A percentile compares a stretch with the other conserved stretches of the same genome.
Evolutionary conservation across 2,329 filamentous ascomycete genomes (phyloP).

Genomic region (Alternaria sp.): DNA sequence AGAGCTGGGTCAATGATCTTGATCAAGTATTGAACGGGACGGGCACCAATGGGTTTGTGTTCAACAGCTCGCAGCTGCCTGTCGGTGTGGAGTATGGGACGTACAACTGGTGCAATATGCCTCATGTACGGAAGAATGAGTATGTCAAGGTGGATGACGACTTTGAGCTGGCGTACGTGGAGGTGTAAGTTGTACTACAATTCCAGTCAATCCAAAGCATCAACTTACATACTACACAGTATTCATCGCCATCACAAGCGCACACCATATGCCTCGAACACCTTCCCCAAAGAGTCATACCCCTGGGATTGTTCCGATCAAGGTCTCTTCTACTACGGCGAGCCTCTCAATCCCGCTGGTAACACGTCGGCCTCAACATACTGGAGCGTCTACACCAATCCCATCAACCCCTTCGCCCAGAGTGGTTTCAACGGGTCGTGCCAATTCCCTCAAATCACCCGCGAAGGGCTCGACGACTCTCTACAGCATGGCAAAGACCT

Average conservation of each 20-base stretch:
- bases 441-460: constrained; percentile 81
- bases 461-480: constrained; percentile 73
- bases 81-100: constrained; percentile 61
- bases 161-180: constrained; percentile 76
- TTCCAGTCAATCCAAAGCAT: not conserved
- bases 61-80: constrained; percentile 68
- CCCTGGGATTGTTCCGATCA: constrained; percentile 75
- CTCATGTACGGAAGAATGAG: constrained; percentile 72
- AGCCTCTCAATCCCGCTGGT: constrained; percentile 57
- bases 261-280: constrained; percentile 79
- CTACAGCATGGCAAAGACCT: constrained; percentile 79
- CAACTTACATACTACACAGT: not conserved
- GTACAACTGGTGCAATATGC: constrained; percentile 90
- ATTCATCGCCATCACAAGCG: constrained; percentile 86
- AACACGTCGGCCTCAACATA: constrained; percentile 63
- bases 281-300: constrained; percentile 75
- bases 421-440: constrained; percentile 75
- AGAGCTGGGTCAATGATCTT: constrained; percentile 66
- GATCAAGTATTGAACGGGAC: constrained; percentile 61
- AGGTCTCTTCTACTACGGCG: constrained; percentile 72
- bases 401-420: constrained; percentile 70
- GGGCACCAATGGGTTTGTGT: constrained; percentile 77
- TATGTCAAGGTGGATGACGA: constrained; percentile 63
- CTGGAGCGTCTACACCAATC: constrained; percentile 68
- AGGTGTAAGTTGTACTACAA: constrained; percentile 61